Evolutionary conservation across 495 filamentous ascomycete genomes (phyloP).

Genomic region (Lichina pygmaea): DNA sequence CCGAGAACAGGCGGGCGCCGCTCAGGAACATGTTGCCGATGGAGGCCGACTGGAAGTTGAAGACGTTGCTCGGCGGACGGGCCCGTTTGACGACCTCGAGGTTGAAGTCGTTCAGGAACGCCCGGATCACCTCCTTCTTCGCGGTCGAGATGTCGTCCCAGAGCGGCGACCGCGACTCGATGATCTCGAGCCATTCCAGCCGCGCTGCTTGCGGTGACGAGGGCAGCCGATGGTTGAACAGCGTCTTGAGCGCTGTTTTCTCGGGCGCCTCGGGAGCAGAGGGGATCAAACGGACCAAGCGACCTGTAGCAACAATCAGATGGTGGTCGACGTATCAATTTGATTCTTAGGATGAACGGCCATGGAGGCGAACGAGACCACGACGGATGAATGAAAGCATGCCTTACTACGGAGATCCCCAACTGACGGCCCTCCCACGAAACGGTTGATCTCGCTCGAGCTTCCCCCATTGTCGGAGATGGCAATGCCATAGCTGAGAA

Average conservation of each 20-base stretch:
- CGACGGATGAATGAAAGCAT: not conserved
- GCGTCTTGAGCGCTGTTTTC: constrained; percentile 37
- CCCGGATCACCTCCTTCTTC: constrained; percentile 78
- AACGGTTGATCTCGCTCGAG: constrained; percentile 71
- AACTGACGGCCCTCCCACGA: constrained; percentile 83
- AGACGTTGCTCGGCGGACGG: constrained; percentile 44
- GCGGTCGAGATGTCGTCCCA: constrained; percentile 54
- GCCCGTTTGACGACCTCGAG: constrained; percentile 74
- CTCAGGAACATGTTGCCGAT: constrained; percentile 92
- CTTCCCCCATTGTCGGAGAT: constrained; percentile 90
- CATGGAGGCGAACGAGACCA: not conserved
- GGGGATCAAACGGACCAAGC: constrained; percentile 77
- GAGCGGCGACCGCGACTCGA: constrained; percentile 48
- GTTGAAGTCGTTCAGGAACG: constrained; percentile 66
- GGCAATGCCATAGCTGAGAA: constrained; percentile 65
- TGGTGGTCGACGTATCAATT: not conserved
- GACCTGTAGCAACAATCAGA: constrained; percentile 20
- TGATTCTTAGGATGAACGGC: not conserved
- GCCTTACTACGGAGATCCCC: constrained; percentile 68
- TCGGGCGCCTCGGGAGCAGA: constrained; percentile 30
- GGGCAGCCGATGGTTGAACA: constrained; percentile 72
- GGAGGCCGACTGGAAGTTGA: constrained; percentile 68
- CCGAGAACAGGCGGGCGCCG: constrained; percentile 53
- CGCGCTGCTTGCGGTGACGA: constrained; percentile 24
- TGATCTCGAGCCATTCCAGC: constrained; percentile 66